Evolutionary conservation across 139 green algal genomes (phyloP).

Genomic region (Chlamydomonas urium): DNA sequence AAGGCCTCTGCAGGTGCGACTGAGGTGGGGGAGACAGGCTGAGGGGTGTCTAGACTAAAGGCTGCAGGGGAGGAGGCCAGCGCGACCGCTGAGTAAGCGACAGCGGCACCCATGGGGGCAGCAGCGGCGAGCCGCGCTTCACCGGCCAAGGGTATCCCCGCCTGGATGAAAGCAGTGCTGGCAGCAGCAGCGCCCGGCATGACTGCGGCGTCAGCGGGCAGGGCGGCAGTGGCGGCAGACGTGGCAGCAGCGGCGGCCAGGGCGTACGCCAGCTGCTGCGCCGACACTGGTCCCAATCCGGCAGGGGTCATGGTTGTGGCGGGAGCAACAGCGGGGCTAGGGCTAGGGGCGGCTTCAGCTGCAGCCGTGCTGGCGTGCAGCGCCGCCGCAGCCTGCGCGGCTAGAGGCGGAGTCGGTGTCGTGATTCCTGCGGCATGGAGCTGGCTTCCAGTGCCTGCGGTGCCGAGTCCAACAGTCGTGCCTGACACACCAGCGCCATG

Average conservation of each 20-base stretch:
- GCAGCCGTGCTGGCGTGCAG: not conserved
- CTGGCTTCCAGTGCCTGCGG: not conserved
- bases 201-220: no score
- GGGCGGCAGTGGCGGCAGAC: no score
- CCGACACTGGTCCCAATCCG: not conserved
- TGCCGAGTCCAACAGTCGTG: no score
- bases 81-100: not conserved
- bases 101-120: not conserved
- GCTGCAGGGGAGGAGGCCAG: not conserved
- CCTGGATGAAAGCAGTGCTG: not conserved
- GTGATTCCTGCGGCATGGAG: not conserved
- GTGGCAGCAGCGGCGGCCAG: no score
- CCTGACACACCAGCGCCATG: no score
- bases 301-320: not conserved
- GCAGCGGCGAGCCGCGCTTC: not conserved
- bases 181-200: not conserved
- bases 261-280: no score
- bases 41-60: not conserved
- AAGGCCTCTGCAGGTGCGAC: conserved; percentile 6
- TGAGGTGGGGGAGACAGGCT: not conserved
- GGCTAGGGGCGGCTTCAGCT: not conserved
- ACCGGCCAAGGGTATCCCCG: no score
- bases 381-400: not conserved
- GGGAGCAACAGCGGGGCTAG: not conserved
- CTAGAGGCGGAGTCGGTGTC: not conserved